Conservation (phyloP, 1,139 yeast species). For the Tardiomyces depauwii region DNA sequence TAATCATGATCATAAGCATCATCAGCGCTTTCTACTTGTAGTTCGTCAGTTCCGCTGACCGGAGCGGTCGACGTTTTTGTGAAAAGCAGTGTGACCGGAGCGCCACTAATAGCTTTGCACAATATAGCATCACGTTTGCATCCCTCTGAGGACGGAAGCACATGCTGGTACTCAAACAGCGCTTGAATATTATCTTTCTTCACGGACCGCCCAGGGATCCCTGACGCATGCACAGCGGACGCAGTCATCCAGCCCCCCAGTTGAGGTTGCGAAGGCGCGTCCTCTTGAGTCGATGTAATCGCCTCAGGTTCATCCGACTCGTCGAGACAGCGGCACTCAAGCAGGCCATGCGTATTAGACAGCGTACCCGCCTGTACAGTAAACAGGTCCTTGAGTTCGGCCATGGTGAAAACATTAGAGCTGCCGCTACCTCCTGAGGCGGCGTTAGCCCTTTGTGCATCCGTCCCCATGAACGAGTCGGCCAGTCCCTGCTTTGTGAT, state of each 20-base stretch:
- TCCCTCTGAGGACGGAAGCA: constrained; percentile 31
- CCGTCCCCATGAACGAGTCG: constrained; percentile 50
- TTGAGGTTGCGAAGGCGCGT: not conserved
- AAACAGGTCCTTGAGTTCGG: constrained; percentile 68
- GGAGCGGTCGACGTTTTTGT: constrained; percentile 7
- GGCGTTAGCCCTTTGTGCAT: constrained; percentile 16
- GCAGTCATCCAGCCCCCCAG: constrained; percentile 32
- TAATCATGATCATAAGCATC: no score
- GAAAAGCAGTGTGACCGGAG: constrained; percentile 7
- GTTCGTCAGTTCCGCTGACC: no score
- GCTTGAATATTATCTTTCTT: constrained; percentile 35
- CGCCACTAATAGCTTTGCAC: not conserved
- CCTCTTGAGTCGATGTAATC: not conserved
- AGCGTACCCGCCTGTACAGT: constrained; percentile 39
- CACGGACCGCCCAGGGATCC: constrained; percentile 2
- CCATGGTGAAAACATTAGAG: constrained; percentile 28
- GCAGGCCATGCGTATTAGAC: constrained; percentile 75
- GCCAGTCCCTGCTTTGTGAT: constrained; percentile 74
- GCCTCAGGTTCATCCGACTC: not conserved
- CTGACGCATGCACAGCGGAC: not conserved
- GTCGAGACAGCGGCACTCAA: constrained; percentile 51
- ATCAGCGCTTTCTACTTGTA: no score
- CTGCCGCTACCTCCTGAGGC: constrained; percentile 5
- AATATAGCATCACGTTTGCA: not conserved
- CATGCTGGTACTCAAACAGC: constrained; percentile 50